Percentiles rank a stretch among this genome's conserved stretches.
Conservation (phyloP, 2,329 filamentous ascomycete genomes). For the Nigrospora oryzae region DNA sequence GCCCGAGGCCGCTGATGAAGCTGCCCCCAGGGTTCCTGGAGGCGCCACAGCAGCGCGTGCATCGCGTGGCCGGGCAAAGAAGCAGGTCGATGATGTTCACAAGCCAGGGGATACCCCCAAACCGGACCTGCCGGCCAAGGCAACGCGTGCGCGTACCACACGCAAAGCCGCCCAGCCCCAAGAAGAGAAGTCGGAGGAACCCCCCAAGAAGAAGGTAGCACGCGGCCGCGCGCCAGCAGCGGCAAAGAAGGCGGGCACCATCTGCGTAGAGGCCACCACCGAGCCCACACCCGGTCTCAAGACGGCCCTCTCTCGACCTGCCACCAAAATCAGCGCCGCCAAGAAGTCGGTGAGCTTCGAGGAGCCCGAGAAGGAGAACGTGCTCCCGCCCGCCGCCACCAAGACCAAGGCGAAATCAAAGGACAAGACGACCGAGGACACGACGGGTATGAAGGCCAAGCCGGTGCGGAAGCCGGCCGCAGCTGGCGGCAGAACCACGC, state of each 20-base stretch:
- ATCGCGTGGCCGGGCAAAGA: constrained; percentile 36
- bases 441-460: constrained; percentile 30
- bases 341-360: constrained; percentile 59
- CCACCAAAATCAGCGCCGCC: constrained; percentile 10
- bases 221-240: constrained; percentile 21
- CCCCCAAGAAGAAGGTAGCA: neutral
- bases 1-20: constrained; percentile 18
- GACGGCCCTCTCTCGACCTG: constrained; percentile 26
- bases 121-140: constrained; percentile 13
- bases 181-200: constrained; percentile 23
- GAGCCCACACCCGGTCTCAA: constrained; percentile 27
- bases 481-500: constrained; percentile 24
- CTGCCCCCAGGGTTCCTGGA: constrained; percentile 10
- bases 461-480: constrained; percentile 38
- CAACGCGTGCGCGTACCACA: constrained; percentile 15
- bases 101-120: too few species aligned
- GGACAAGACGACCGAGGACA: constrained; percentile 21
- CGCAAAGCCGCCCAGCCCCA: constrained; percentile 19
- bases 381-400: constrained; percentile 28
- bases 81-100: constrained; percentile 18
- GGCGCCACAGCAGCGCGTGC: constrained; percentile 18
- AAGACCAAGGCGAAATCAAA: constrained; percentile 19
- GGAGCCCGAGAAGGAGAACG: constrained; percentile 57
- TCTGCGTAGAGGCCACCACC: constrained; percentile 21
- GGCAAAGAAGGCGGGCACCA: constrained; percentile 31